Evolutionary conservation across 192 early-diverging fungal genomes (phyloP), one percentile per base, ranked within the genome.

Genomic region (Gigaspora rosea): DNA sequence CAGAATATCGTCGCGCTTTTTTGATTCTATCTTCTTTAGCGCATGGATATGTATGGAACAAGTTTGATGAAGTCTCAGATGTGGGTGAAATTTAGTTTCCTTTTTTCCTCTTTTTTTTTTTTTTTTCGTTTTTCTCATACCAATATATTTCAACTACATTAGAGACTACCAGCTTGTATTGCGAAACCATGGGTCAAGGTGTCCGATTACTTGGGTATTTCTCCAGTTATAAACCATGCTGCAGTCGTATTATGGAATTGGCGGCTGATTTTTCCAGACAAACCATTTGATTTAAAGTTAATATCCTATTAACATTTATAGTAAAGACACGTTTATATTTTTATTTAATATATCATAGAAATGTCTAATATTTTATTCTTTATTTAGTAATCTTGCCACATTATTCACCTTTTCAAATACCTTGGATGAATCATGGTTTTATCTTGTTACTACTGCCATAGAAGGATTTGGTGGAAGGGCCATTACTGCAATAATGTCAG

Each of bases 351-450:
- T 52, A 20, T 22, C 4, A 56, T 56, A 2, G 20, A 68, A 69
- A 72, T 15, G 50, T n/a, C 33, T 35, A 54, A 18, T 72, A 33
- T 67, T 32, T 66, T 47, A 64, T 50, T 35, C 22, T 72, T n/a
- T 56, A 22, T 22, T 51, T 70, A 90, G 87, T 78, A 99, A 99
- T 84, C 78, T 99, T 16, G 85, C 92, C 13, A 91, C 93, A 0
- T 79, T 95, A 73, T 86, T 92, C 64, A 96, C 94, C 10, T 96
- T 95, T 73, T 91, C 94, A 6, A 95, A 96, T 15, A 89, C 89
- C 41, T 86, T 91, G 66, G 97, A 99, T 82, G 96, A 99, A 88
- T 90, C 92, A 5, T 99, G 97, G 97, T 99, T 99, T 80, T 97
- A 96, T 85, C 87, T 99, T 36, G 90, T 97, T 64, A 94, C 95